phyloP scores from a whole-genome alignment of 768 basidiomycete species.

The Mycena floridula region DNA sequence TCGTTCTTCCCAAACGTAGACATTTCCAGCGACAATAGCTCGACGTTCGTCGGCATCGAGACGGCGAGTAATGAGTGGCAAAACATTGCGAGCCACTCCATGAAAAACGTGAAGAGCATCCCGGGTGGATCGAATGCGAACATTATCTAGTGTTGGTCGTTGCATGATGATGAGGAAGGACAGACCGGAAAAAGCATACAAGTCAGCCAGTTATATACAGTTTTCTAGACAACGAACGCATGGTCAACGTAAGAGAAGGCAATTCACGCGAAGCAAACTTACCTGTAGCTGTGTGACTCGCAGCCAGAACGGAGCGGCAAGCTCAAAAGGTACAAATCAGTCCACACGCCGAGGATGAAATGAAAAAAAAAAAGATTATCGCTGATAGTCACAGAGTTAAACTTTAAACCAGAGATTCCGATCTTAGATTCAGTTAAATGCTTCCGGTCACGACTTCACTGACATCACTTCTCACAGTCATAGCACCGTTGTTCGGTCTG shows the following conservation, averaged over 20 bases:
- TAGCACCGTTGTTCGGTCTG: no score
- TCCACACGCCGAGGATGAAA: conserved; percentile 26
- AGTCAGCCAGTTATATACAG: conserved; percentile 5
- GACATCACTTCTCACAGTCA: no score
- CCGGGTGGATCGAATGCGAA: conserved; percentile 71
- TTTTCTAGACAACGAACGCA: no score
- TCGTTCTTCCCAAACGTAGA: conserved; percentile 87
- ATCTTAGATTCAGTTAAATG: not conserved
- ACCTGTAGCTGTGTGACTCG: conserved; percentile 27
- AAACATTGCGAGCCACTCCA: conserved; percentile 59
- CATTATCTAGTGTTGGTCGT: conserved; percentile 66
- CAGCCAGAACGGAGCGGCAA: conserved; percentile 33
- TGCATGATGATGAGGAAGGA: conserved; percentile 46
- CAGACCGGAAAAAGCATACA: conserved; percentile 8
- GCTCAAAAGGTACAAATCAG: conserved; percentile 20
- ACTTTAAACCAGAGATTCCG: not conserved
- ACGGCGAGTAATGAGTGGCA: conserved; percentile 75
- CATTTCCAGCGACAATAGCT: conserved; percentile 67
- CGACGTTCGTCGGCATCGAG: conserved; percentile 79
- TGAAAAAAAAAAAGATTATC: conserved; percentile 25
- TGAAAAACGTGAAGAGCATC: conserved; percentile 82
- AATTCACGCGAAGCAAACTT: conserved; percentile 30
- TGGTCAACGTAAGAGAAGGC: conserved; percentile 38
- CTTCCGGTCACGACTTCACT: no score
- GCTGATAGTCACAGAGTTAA: conserved; percentile 24